Base-by-base conservation (phyloP, 176 grass and related monocot species). In the Ensete ventricosum region DNA sequence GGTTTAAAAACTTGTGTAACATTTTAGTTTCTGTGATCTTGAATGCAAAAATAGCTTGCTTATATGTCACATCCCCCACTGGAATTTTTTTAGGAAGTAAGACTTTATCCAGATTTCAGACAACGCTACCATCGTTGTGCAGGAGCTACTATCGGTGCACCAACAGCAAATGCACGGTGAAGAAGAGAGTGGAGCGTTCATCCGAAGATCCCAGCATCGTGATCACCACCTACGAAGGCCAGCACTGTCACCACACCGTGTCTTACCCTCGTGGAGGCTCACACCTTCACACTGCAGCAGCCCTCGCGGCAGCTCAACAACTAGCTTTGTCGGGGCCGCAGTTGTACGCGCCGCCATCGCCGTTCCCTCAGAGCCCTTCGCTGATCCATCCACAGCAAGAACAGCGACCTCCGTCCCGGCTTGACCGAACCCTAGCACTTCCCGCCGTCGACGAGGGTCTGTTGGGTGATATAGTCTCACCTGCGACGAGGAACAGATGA, bases 71-170 rank as follows among this genome's bases (percentile, higher is more conserved):
- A 62, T 62, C 8, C n/a, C n/a, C 1, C 19, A 6, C 9, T n/a
- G 1, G n/a, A 60, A 0, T 8, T 0, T 23, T 23, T 23, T 23
- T 23, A 60, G 16, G 16, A n/a, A 17, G n/a, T 60, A 60, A 60
- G 16, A 60, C 17, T 8, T 20, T 8, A 60, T 19, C 14, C 8
- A 19, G 5, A 60, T 60, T 60, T 60, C 2, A 66, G 11, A 3
- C 11, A 20, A 27, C 1, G 20, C 11, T 22, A 25, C 24, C 24
- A 25, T 25, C 24, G 24, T 43, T 43, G 10, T 34, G 64, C 26
- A 70, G 67, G 48, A 70, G 67, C 11, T 70, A 70, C 67, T 70
- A 70, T 20, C 67, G 67, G 9, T 70, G 67, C 43, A 70, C 67
- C 17, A 51, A 50, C 9, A 51, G 1, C 25, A 70, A 70, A 9